Conservation (phyloP, 2,329 filamentous ascomycete genomes). For the Pseudopyricularia cyperi region DNA sequence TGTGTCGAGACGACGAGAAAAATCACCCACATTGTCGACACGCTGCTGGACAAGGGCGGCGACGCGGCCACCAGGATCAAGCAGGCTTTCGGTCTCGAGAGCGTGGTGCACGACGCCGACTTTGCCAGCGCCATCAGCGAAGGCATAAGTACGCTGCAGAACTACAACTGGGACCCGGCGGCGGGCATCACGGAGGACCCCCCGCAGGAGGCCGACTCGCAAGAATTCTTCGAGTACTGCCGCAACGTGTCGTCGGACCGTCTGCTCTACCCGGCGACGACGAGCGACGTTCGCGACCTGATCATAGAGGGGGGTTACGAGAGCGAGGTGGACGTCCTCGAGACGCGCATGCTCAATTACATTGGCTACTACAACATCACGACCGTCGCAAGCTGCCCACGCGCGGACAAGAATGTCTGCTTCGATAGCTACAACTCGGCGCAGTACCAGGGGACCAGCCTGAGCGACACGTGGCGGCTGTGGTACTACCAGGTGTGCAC, state of each 20-base stretch:
- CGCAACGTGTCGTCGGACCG: constrained; percentile 26
- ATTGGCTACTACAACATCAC: constrained; percentile 28
- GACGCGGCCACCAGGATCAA: constrained; percentile 29
- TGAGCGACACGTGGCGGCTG: constrained; percentile 26
- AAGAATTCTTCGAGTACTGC: constrained; percentile 33
- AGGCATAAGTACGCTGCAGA: constrained; percentile 31
- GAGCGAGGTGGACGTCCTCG: constrained; percentile 21
- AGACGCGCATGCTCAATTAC: constrained; percentile 35
- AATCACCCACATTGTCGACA: constrained; percentile 36
- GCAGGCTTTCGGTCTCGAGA: constrained; percentile 29
- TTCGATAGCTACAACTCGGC: constrained; percentile 19
- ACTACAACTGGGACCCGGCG: constrained; percentile 39
- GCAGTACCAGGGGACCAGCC: constrained; percentile 20
- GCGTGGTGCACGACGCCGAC: constrained; percentile 30
- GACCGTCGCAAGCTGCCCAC: constrained; percentile 11
- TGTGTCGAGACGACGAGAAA: constrained; percentile 55
- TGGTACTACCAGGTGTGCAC: constrained; percentile 45
- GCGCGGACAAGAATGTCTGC: constrained; percentile 21
- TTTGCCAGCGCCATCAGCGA: constrained; percentile 29
- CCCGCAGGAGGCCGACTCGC: no score
- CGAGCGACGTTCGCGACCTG: constrained; percentile 22
- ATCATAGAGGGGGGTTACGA: constrained; percentile 27
- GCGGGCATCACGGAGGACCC: constrained; percentile 17
- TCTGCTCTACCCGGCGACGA: constrained; percentile 27
- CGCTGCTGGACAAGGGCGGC: constrained; percentile 25